Evolutionary conservation across 2,329 filamentous ascomycete genomes (phyloP).

Genomic region (Elsinoe ampelina): DNA sequence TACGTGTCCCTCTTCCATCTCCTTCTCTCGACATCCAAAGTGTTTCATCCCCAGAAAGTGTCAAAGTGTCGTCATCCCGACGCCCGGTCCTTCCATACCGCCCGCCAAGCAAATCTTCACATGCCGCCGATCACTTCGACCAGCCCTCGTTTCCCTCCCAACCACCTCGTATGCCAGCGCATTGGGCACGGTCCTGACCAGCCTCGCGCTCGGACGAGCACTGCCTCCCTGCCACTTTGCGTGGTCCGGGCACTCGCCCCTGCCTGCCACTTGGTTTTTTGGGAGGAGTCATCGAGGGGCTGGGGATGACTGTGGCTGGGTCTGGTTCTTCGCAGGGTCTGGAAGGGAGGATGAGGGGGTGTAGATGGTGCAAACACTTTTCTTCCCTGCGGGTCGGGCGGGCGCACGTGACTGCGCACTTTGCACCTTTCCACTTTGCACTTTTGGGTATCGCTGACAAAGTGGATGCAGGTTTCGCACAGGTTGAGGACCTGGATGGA

Average conservation of each 20-base stretch:
- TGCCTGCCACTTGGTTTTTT: neutral
- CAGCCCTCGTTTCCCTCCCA: neutral
- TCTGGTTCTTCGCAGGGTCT: too few relatives aligned
- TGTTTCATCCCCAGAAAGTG: neutral
- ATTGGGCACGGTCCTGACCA: neutral
- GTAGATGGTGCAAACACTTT: neutral
- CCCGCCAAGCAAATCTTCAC: neutral
- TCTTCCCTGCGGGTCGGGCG: neutral
- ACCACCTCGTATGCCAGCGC: neutral
- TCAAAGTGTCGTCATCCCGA: neutral
- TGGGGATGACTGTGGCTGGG: too few relatives aligned
- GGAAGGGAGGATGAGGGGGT: neutral
- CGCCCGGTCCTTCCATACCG: too few relatives aligned
- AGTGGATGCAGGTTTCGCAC: conserved; percentile 46
- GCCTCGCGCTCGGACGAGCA: neutral
- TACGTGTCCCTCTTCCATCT: conserved; percentile 18
- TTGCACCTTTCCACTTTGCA: neutral
- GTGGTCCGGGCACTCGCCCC: neutral
- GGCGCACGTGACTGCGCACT: neutral
- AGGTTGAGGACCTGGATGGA: conserved; percentile 57
- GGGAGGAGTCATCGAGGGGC: neutral
- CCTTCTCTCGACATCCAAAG: neutral
- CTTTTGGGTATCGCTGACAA: neutral
- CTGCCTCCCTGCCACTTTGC: neutral
- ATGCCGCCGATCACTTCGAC: neutral